A percentile compares a stretch with the other conserved stretches of the same genome.
These are phyloP conservation scores for Pichia eremophila DNA, from an alignment of 805 yeast genomes.

Conservation along the genomic window DNA sequence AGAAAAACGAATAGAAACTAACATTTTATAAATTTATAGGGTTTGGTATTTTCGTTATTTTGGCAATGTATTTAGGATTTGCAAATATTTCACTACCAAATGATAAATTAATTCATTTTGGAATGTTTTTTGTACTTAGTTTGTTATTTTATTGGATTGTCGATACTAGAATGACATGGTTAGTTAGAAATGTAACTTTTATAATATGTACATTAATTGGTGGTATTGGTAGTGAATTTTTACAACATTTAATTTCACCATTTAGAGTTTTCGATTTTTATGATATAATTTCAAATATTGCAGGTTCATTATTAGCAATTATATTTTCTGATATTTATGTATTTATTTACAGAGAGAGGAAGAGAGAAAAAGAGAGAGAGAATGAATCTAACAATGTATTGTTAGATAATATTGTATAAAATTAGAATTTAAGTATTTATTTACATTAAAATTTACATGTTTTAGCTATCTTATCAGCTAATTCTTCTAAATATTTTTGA, in stretches of 20 bases:
- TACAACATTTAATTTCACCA: slow-evolving; percentile 37
- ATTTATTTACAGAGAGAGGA: neutral
- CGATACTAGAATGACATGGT: slow-evolving; percentile 28
- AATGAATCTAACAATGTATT: neutral
- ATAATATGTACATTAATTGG: slow-evolving; percentile 35
- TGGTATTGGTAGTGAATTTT: slow-evolving; percentile 38
- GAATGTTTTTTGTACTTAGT: slow-evolving; percentile 36
- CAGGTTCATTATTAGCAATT: slow-evolving; percentile 21
- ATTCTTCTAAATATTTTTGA: slow-evolving; percentile 43
- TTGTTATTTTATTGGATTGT: slow-evolving; percentile 38
- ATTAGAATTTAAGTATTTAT: neutral
- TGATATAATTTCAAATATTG: slow-evolving; percentile 22
- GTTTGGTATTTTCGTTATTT: neutral
- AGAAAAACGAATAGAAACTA: too few species aligned
- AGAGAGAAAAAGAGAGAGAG: neutral
- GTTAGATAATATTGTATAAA: neutral
- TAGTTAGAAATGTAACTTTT: slow-evolving; percentile 27
- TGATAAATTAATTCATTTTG: slow-evolving; percentile 41
- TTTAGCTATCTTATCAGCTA: slow-evolving; percentile 44
- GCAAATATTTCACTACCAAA: slow-evolving; percentile 36
- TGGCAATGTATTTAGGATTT: slow-evolving; percentile 38
- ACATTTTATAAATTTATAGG: neutral
- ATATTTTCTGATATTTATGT: slow-evolving; percentile 12
- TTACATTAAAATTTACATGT: slow-evolving; percentile 40
- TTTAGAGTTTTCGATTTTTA: slow-evolving; percentile 33